A percentile compares a stretch with the other conserved stretches of the same genome.
Conservation (phyloP, 345 rosid species). For the Camelina neglecta region DNA sequence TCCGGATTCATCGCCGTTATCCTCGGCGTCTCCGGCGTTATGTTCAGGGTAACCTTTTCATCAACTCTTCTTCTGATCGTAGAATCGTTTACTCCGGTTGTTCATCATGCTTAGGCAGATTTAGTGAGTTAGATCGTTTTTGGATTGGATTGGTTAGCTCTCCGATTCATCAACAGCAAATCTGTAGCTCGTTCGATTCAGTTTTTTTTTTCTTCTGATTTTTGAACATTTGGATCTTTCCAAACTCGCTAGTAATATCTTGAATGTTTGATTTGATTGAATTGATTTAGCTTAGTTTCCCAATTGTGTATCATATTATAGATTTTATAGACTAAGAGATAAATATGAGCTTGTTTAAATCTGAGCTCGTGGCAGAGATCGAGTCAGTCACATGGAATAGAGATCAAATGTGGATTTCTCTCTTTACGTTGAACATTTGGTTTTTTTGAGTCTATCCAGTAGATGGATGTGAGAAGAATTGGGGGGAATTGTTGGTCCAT, state of each 20-base stretch:
- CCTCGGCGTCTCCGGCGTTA: slow-evolving; percentile 87
- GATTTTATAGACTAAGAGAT: background rate
- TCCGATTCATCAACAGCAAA: background rate
- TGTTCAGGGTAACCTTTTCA: slow-evolving; percentile 71
- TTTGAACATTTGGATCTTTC: slow-evolving; percentile 15
- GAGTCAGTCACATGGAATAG: background rate
- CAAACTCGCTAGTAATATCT: background rate
- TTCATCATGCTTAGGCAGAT: background rate
- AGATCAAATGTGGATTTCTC: background rate
- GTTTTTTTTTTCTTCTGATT: background rate
- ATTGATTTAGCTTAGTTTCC: background rate
- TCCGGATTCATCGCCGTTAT: slow-evolving; percentile 93
- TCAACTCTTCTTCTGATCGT: slow-evolving; percentile 2
- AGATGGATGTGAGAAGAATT: background rate
- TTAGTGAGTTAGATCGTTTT: slow-evolving; percentile 23
- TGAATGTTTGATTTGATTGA: background rate
- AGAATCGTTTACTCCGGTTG: slow-evolving; percentile 17
- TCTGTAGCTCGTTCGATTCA: slow-evolving; percentile 11
- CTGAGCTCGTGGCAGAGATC: background rate
- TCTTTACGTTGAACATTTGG: background rate
- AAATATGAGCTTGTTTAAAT: slow-evolving; percentile 4
- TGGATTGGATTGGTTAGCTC: slow-evolving; percentile 2
- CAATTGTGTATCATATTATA: background rate
- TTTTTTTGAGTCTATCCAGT: background rate
- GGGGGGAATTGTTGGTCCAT: background rate